Percentiles rank a stretch among this genome's conserved stretches.
Conservation (phyloP, 441 rosid genomes). For the Theobroma grandiflorum region DNA sequence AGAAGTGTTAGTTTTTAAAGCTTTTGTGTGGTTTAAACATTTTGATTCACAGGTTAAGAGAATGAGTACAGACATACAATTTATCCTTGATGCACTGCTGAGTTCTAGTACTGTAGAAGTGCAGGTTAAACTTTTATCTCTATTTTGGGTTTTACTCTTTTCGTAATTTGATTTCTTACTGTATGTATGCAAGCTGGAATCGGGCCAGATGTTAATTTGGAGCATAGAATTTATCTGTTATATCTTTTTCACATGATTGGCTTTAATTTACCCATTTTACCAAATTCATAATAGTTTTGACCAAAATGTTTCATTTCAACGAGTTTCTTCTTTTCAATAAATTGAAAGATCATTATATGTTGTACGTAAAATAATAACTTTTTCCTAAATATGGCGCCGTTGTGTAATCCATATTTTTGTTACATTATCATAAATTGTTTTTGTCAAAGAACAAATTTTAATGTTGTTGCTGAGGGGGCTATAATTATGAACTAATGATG, state of each 20-base stretch:
- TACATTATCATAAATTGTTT: not conserved
- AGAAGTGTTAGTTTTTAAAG: not conserved
- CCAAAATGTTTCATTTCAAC: not conserved
- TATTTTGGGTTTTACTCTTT: not conserved
- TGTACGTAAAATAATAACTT: not conserved
- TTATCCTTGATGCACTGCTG: conserved; percentile 78
- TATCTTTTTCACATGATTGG: not conserved
- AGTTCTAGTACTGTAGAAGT: conserved; percentile 77
- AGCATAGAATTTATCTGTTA: not conserved
- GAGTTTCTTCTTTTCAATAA: not conserved
- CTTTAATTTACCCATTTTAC: conserved; percentile 11
- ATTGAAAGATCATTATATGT: not conserved
- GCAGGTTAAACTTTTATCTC: conserved; percentile 62
- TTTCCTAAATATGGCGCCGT: not conserved
- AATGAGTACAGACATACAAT: conserved; percentile 75
- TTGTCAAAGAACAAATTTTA: not conserved
- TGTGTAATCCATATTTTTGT: not conserved
- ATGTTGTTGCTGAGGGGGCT: not conserved
- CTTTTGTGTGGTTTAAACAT: conserved; percentile 21
- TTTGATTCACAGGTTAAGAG: conserved; percentile 68
- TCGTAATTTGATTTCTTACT: not conserved
- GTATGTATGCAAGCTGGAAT: not conserved
- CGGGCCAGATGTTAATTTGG: not conserved
- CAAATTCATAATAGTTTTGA: not conserved
- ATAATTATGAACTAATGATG: conserved; percentile 1